phyloP scores from a whole-genome alignment of 345 rosid species.

The Carallia pectinifolia region DNA sequence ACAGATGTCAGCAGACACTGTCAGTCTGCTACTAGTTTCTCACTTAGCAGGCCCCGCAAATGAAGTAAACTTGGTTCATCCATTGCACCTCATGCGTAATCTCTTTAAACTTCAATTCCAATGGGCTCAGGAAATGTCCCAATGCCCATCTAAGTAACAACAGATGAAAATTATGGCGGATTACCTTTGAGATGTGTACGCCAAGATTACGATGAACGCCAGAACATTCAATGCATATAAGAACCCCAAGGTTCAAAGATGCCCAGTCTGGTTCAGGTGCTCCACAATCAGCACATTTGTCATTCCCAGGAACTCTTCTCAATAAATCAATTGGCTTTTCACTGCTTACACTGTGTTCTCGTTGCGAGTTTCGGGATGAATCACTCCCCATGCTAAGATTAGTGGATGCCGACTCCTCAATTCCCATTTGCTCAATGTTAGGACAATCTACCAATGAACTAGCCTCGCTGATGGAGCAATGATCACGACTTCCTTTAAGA shows the following conservation, averaged over 20 bases:
- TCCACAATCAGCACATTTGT: conserved; percentile 75
- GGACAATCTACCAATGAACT: conserved; percentile 44
- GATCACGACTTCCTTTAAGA: conserved; percentile 38
- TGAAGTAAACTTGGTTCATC: no score
- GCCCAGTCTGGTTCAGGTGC: conserved; percentile 89
- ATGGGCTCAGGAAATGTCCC: no score
- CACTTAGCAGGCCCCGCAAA: no score
- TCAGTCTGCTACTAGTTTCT: no score
- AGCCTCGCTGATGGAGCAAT: conserved; percentile 42
- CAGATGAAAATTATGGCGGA: conserved; percentile 6
- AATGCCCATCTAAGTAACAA: not conserved
- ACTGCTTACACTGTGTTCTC: conserved; percentile 32
- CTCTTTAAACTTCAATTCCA: no score
- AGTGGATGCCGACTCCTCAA: conserved; percentile 37
- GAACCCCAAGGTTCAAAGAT: conserved; percentile 71
- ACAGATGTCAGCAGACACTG: no score
- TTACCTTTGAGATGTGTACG: conserved; percentile 77
- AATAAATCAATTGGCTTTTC: conserved; percentile 64
- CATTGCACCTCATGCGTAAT: no score
- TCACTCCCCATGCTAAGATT: conserved; percentile 38
- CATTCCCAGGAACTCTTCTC: conserved; percentile 63
- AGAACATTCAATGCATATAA: conserved; percentile 77
- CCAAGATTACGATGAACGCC: conserved; percentile 86
- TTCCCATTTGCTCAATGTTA: conserved; percentile 40
- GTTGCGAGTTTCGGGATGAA: conserved; percentile 43